Evolutionary conservation across 2,329 filamentous ascomycete genomes (phyloP), one percentile per base, ranked within the genome.

Genomic region (Neonectria magnoliae): DNA sequence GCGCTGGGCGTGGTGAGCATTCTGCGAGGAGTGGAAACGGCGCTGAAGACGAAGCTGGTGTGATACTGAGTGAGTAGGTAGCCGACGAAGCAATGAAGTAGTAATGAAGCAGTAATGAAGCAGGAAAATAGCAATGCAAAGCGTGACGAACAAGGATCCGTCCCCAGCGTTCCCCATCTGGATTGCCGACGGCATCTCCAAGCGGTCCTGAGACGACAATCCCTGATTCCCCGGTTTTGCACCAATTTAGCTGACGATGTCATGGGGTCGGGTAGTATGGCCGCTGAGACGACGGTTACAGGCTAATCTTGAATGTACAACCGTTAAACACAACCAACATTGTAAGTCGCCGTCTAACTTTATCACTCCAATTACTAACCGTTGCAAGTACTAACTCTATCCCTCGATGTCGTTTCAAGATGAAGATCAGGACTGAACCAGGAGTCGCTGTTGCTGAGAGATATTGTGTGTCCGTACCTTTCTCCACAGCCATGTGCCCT

Each of bases 1-100:
- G 90, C 90, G 6, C 36, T 73, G 66, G 71, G 71, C 16, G 68
- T 73, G 14, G 69, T 73, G 58, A 73, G 71, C 33, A 70, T 73
- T 44, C 57, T 73, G 1, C 59, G 69, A 13, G 71, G 71, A n/a
- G 55, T 69, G 3, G 47, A 63, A 11, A 41, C 42, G 25, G 64
- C 47, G 31, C 33, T 65, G 53, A 55, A 56, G 50, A 38, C 52
- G 29, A 31, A 31, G 29, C 29, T 4, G 29, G 36, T 18, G 29
- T 11, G 10, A 45, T 18, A 10, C 7, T 11, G 16, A 11, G 14
- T n/a, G n/a, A n/a, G n/a, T n/a, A n/a, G n/a, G n/a, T 29, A 25
- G 22, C 22, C 22, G 4, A 25, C 22, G 22, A 25, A 25, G 22
- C n/a, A n/a, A n/a, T n/a, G n/a, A n/a, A n/a, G n/a, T n/a, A n/a